phyloP scores from a whole-genome alignment of 2,329 filamentous ascomycete genomes.

The Stagonosporopsis tanaceti region DNA sequence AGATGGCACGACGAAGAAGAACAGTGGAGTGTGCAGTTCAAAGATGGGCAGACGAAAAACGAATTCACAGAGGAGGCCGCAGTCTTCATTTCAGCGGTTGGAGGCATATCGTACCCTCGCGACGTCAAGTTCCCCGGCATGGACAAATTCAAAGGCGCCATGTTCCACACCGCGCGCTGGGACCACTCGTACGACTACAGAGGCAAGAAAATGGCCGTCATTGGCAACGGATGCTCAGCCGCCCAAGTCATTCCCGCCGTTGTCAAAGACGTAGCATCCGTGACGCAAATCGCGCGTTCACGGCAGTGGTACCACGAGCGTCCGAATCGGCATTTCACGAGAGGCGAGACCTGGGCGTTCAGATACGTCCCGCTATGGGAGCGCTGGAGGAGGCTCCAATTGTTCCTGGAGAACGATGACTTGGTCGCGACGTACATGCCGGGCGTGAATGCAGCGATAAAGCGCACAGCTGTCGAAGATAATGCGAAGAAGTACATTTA shows the following conservation, averaged over 20 bases:
- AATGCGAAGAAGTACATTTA: not conserved
- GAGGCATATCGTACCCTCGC: not conserved
- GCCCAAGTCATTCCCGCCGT: not conserved
- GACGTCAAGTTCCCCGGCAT: not conserved
- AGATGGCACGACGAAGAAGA: not conserved
- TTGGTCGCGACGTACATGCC: too few relatives aligned
- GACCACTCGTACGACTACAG: not conserved
- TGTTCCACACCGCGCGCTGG: slow-evolving; percentile 2
- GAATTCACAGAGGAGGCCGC: not conserved
- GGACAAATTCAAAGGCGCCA: not conserved
- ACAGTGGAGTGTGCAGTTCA: not conserved
- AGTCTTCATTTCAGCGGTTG: not conserved
- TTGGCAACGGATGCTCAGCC: slow-evolving; percentile 1
- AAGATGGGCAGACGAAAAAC: not conserved
- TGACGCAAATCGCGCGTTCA: not conserved
- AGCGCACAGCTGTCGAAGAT: not conserved
- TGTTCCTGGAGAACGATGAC: too few relatives aligned
- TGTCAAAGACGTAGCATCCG: not conserved
- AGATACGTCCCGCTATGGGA: not conserved
- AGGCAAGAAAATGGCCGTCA: not conserved
- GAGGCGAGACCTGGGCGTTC: not conserved
- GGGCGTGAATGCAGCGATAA: too few relatives aligned
- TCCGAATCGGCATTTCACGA: not conserved
- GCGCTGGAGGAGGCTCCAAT: too few relatives aligned
- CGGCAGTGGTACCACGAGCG: not conserved